These are phyloP conservation scores for Cardamine resedifolia DNA, from an alignment of 345 rosid species.

Conservation along the genomic window DNA sequence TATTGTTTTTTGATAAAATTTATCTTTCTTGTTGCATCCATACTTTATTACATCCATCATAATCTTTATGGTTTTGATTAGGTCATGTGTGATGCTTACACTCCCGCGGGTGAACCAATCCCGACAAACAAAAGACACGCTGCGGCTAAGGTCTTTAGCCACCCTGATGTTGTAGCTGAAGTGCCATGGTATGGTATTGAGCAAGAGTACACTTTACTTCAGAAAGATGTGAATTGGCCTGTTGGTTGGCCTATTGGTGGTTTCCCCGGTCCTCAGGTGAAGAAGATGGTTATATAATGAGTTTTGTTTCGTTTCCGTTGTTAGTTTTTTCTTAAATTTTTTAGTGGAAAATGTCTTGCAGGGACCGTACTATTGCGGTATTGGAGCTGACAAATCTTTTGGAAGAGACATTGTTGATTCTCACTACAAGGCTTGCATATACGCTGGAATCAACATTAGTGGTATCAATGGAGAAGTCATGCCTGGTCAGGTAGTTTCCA, in stretches of 20 bases:
- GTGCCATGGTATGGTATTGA: conserved; percentile 86
- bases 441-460: conserved; percentile 78
- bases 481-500: conserved; percentile 59
- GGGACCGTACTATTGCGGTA: conserved; percentile 93
- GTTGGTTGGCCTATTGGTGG: conserved; percentile 93
- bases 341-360: conserved; percentile 25
- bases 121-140: conserved; percentile 76
- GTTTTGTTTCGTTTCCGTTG: not conserved
- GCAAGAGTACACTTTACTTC: conserved; percentile 90
- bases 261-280: conserved; percentile 86
- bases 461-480: conserved; percentile 98
- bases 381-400: conserved; percentile 84
- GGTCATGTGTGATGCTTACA: conserved; percentile 94
- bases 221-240: conserved; percentile 84
- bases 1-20: too few relatives aligned
- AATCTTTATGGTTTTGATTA: conserved; percentile 16
- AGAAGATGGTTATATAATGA: not conserved
- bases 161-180: conserved; percentile 65
- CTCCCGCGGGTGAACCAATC: conserved; percentile 84
- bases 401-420: conserved; percentile 93
- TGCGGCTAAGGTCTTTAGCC: conserved; percentile 83
- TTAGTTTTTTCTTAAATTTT: not conserved
- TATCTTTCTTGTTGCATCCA: not conserved
- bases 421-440: conserved; percentile 93
- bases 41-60: not conserved